A percentile compares a stretch with the other conserved stretches of the same genome.
Evolutionary conservation across 2,329 filamentous ascomycete species (phyloP).

Genomic region (Aspergillus brunneoviolaceus): DNA sequence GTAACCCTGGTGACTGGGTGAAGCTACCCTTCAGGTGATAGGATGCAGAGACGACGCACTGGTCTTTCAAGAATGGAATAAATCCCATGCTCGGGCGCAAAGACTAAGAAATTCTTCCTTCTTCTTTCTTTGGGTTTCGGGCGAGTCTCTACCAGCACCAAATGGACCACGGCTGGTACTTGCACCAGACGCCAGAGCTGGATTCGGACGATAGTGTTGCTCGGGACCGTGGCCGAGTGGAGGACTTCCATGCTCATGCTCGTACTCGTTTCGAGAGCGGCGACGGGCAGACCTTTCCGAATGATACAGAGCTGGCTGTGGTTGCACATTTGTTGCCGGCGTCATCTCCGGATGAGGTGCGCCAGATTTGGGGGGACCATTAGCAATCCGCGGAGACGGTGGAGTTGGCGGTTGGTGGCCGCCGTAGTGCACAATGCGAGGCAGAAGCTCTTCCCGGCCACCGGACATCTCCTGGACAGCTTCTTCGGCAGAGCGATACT

Average conservation of each 20-base stretch:
- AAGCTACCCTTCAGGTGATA: neutral
- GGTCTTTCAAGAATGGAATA: constrained; percentile 76
- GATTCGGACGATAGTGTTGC: constrained; percentile 39
- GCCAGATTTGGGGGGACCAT: constrained; percentile 31
- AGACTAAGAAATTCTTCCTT: constrained; percentile 87
- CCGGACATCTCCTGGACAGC: constrained; percentile 86
- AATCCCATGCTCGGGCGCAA: constrained; percentile 89
- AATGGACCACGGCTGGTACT: constrained; percentile 64
- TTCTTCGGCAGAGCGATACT: constrained; percentile 95
- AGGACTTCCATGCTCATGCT: constrained; percentile 79
- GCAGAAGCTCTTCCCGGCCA: constrained; percentile 87
- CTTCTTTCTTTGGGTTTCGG: constrained; percentile 79
- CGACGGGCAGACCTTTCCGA: constrained; percentile 54
- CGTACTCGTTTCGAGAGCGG: constrained; percentile 84
- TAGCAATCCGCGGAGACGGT: constrained; percentile 61
- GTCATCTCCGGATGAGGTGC: constrained; percentile 41
- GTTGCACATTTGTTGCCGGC: constrained; percentile 66
- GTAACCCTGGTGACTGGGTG: neutral
- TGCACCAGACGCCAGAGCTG: constrained; percentile 29
- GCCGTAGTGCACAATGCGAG: constrained; percentile 92
- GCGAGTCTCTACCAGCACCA: constrained; percentile 77
- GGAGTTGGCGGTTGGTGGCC: constrained; percentile 92
- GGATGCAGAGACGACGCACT: neutral
- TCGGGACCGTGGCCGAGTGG: constrained; percentile 74
- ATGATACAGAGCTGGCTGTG: constrained; percentile 42